Conservation (phyloP, 108 stramenopile genomes). For the Schizochytrium sp. region DNA sequence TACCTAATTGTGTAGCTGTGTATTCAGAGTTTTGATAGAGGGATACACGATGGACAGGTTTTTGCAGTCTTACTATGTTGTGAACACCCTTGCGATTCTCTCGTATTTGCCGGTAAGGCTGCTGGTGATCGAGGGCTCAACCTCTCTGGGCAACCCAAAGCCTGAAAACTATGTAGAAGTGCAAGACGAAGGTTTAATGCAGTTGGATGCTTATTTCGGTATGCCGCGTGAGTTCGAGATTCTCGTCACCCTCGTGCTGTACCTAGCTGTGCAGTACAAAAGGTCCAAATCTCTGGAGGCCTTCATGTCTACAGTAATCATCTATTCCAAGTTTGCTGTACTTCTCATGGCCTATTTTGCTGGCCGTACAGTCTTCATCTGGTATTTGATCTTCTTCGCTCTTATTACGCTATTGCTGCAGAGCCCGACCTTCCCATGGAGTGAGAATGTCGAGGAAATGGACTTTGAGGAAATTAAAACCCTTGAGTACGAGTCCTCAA, state of each 20-base stretch:
- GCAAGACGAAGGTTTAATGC: not conserved
- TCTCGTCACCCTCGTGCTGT: constrained; percentile 2
- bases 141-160: not conserved
- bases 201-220: constrained; percentile 5
- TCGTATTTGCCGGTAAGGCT: not conserved
- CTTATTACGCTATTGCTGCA: not conserved
- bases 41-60: not conserved
- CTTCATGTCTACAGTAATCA: not conserved
- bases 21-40: not conserved
- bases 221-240: constrained; percentile 27
- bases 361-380: not conserved
- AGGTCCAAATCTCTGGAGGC: not conserved
- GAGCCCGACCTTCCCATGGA: constrained; percentile 1
- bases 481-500: not conserved
- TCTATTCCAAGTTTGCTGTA: not conserved
- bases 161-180: not conserved
- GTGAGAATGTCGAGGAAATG: constrained; percentile 3
- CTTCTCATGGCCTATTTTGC: constrained; percentile 30
- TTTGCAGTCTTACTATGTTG: constrained; percentile 24
- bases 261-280: constrained; percentile 16
- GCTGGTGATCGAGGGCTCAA: not conserved
- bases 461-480: not conserved
- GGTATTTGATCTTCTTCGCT: constrained; percentile 5
- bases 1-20: not conserved
- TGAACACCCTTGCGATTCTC: not conserved